Base-by-base conservation (phyloP, 148 eudicot genomes). In the Pharnaceum exiguum region DNA sequence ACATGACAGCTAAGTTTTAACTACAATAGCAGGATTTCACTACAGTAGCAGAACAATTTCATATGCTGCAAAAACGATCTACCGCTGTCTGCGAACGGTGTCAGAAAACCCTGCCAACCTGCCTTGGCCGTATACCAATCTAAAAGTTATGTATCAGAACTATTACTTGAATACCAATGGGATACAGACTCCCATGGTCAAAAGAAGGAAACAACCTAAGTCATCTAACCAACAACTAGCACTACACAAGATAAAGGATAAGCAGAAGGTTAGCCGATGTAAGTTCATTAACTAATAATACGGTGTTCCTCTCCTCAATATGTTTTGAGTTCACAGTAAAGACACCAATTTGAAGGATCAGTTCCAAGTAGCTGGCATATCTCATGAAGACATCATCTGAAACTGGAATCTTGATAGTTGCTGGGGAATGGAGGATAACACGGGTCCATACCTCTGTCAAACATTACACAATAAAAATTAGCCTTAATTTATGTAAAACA, bases 331-430 rank as follows among this genome's bases (percentile, higher is more conserved):
- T 35, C 29, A 8, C 7, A 35, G 13, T 19, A 24, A 27, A n/a
- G 48, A 4, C 9, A 17, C 40, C 22, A 33, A 10, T n/a, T 17
- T 27, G 47, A 40, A 31, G 67, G 51, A 42, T 23, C 2, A 45
- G 30, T 45, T 55, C 27, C 51, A 23, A 25, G 54, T n/a, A 30
- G n/a, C 56, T 12, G 36, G 27, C 37, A 74, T 3, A 25, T 24
- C 39, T 80, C 74, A 75, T n/a, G 59, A 28, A 24, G 71, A 63
- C 46, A 89, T 75, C 89, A 80, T 82, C 60, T 80, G 80, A 72
- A 89, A 89, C 36, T 78, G 86, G 70, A 89, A 77, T 69, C 93
- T 75, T 2, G 96, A 85, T 48, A 89, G 72, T 75, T 85, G 89
- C 74, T 72, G 87, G 2, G 96, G 96, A 35, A 89, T 85, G 17